These are phyloP conservation scores for Cicer bijugum DNA, from an alignment of 306 rosid genomes.

Conservation along the genomic window DNA sequence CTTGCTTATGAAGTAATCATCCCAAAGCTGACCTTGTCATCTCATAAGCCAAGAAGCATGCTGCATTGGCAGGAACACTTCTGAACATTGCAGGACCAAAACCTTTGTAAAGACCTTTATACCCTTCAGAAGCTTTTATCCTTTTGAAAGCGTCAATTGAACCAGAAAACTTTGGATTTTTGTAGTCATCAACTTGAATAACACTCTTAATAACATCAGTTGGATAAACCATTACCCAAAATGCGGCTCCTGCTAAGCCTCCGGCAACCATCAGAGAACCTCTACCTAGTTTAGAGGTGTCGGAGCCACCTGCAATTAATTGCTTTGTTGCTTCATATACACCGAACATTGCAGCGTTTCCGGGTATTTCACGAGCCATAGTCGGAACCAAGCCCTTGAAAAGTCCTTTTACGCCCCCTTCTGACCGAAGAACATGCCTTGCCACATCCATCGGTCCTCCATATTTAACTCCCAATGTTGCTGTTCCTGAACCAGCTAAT, in stretches of 20 bases:
- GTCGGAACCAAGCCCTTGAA: conserved; percentile 92
- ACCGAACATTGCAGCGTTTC: conserved; percentile 95
- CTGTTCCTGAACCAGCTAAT: conserved; percentile 62
- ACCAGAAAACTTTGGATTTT: conserved; percentile 81
- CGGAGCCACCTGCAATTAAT: conserved; percentile 76
- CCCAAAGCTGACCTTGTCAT: conserved; percentile 82
- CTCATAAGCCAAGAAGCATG: conserved; percentile 96
- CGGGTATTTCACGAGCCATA: conserved; percentile 90
- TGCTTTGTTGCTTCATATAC: conserved; percentile 81
- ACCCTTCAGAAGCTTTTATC: conserved; percentile 73
- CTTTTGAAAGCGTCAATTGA: conserved; percentile 78
- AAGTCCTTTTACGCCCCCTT: conserved; percentile 87
- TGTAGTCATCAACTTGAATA: conserved; percentile 85
- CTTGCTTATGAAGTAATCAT: conserved; percentile 43
- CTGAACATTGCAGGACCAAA: conserved; percentile 94
- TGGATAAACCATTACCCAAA: conserved; percentile 81
- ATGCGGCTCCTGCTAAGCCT: conserved; percentile 90
- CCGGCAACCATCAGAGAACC: conserved; percentile 85
- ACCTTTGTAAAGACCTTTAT: conserved; percentile 87
- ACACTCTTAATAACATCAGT: conserved; percentile 95
- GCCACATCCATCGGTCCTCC: conserved; percentile 98
- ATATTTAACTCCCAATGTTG: conserved; percentile 65
- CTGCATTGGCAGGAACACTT: conserved; percentile 94
- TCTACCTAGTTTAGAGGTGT: conserved; percentile 78
- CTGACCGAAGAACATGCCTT: conserved; percentile 75